These are phyloP conservation scores for Trichophyton benhamiae DNA, from an alignment of 2,329 filamentous ascomycete genomes.

Conservation along the genomic window DNA sequence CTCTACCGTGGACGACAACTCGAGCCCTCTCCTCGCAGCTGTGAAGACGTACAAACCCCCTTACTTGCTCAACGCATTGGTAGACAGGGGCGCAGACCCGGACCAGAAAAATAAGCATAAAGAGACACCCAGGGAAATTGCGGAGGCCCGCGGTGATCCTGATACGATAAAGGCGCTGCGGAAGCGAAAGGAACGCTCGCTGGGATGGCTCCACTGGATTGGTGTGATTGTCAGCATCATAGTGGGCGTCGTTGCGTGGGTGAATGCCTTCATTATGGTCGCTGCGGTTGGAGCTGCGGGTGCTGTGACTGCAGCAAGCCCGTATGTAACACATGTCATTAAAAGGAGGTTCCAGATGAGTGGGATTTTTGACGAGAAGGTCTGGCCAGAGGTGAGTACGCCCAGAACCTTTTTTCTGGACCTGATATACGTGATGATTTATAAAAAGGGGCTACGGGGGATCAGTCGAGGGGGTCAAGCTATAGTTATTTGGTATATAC, in stretches of 20 bases:
- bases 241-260: not conserved
- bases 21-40: not conserved
- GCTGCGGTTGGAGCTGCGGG: not conserved
- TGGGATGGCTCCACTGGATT: not conserved
- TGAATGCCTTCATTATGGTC: not conserved
- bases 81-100: not conserved
- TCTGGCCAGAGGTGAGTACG: not conserved
- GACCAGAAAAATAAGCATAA: not conserved
- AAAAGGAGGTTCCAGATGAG: not conserved
- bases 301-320: not conserved
- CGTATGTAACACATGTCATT: not conserved
- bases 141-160: not conserved
- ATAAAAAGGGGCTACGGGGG: not conserved
- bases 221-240: not conserved
- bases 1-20: not conserved
- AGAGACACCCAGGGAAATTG: not conserved
- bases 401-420: not conserved
- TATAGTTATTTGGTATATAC: not conserved
- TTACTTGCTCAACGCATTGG: not conserved
- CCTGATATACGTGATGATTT: not conserved
- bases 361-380: not conserved
- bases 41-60: not conserved
- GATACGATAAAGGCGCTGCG: not conserved
- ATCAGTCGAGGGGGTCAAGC: not conserved
- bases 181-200: not conserved